Conservation (phyloP, 164 flowering plant genomes). For the Magnolia officinalis region DNA sequence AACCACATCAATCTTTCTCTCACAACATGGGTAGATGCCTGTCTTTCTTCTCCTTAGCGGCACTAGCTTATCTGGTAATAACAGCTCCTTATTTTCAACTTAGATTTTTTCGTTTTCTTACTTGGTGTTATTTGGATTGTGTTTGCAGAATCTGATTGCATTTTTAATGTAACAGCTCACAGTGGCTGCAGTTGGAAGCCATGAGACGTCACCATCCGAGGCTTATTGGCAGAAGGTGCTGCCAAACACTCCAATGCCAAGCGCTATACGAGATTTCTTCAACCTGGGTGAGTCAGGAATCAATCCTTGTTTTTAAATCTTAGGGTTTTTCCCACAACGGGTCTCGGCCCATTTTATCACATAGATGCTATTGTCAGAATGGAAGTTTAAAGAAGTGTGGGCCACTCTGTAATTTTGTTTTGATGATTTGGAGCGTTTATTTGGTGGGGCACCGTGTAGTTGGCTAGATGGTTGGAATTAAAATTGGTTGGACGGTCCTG, state of each 20-base stretch:
- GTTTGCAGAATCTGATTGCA: neutral
- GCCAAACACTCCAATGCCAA: constrained; percentile 39
- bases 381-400: no score
- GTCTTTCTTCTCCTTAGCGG: constrained; percentile 1
- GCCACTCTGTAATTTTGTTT: no score
- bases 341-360: no score
- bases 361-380: no score
- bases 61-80: neutral
- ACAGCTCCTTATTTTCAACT: neutral
- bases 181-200: constrained; percentile 26
- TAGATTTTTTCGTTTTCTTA: no score
- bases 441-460: no score
- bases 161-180: neutral
- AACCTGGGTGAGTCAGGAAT: constrained; percentile 12
- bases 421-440: no score
- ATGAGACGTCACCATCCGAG: constrained; percentile 28
- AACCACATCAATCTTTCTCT: neutral
- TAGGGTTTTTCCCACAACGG: neutral
- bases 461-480: no score
- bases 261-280: constrained; percentile 25
- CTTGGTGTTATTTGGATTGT: neutral
- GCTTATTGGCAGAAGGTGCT: constrained; percentile 33
- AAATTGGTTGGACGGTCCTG: no score
- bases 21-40: neutral
- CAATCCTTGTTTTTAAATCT: no score